Evolutionary conservation across 495 filamentous ascomycete genomes (phyloP).

Genomic region (Penicillium alfredii): DNA sequence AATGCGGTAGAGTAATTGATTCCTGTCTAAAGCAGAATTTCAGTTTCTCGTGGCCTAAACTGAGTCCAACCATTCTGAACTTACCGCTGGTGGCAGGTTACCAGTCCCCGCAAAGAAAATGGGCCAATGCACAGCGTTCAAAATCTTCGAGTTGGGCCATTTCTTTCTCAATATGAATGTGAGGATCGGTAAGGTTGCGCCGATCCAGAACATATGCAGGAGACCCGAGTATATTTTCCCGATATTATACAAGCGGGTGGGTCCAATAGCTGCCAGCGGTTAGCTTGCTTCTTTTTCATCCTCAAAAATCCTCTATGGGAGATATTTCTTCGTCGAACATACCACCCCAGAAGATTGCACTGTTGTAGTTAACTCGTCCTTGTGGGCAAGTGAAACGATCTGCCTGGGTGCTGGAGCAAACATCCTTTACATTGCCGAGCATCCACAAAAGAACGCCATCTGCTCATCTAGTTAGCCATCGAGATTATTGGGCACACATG

Average conservation of each 20-base stretch:
- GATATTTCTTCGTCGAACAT: no score
- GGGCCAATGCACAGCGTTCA: conserved; percentile 41
- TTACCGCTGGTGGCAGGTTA: conserved; percentile 32
- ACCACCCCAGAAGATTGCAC: conserved; percentile 32
- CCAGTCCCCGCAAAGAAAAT: conserved; percentile 42
- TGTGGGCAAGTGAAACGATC: conserved; percentile 39
- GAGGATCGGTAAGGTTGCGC: conserved; percentile 30
- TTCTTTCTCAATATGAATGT: conserved; percentile 27
- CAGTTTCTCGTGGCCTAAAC: background rate
- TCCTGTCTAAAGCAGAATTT: conserved; percentile 28
- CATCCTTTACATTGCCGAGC: conserved; percentile 32
- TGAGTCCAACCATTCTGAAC: conserved; percentile 1
- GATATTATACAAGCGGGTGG: conserved; percentile 18
- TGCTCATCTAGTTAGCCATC: background rate
- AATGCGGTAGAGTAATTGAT: conserved; percentile 47
- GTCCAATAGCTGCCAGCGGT: conserved; percentile 30
- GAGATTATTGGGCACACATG: no score
- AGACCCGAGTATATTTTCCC: conserved; percentile 23
- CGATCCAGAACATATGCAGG: conserved; percentile 31
- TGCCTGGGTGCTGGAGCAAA: conserved; percentile 27
- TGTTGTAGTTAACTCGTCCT: conserved; percentile 37
- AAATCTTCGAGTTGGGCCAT: conserved; percentile 28
- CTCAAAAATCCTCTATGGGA: no score
- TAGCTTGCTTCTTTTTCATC: no score
- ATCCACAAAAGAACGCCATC: conserved; percentile 38